Evolutionary conservation across 257 asterid genomes (phyloP), one percentile per base, ranked within the genome.

Genomic region (Vinca minor): DNA sequence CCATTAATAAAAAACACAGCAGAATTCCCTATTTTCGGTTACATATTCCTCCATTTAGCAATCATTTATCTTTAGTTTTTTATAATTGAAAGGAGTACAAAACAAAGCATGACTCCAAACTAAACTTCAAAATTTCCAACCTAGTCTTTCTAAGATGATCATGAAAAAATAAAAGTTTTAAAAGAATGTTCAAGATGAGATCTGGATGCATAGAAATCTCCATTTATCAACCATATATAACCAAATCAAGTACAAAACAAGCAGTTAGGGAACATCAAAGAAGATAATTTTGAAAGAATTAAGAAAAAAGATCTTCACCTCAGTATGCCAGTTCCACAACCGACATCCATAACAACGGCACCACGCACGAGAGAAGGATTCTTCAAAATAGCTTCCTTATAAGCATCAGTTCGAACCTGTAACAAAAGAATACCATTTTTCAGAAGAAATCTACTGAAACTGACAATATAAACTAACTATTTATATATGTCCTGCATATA

Each of bases 321-420:
- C 59, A 92, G 77, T 70, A 92, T 92, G 78, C 98, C 98, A 68
- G 98, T 92, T 55, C 98, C 98, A 69, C 98, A 92, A 56, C 98
- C 98, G 8, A 92, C 87, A 73, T 92, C 98, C 98, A 92, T 87
- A 39, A 89, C 96, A 46, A 79, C 88, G 54, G 96, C 85, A 53
- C 79, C 82, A 62, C 64, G 76, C 23, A 92, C 67, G 59, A 92
- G 85, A 73, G 96, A 87, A 63, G 96, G 98, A 69, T 92, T 92
- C 72, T 84, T 87, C 79, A 81, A 14, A 45, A 92, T 81, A 68
- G 98, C 96, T 78, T 83, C 79, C 74, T 82, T 84, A 56, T 89
- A 92, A 14, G 96, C 83, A 78, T 87, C 94, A 10, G 98, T 92
- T 71, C 98, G 83, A 31, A 79, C 96, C 98, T 92, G 84, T 76